Evolutionary conservation across 352 stramenopile genomes (phyloP).

Genomic region (Phytophthora quininea): DNA sequence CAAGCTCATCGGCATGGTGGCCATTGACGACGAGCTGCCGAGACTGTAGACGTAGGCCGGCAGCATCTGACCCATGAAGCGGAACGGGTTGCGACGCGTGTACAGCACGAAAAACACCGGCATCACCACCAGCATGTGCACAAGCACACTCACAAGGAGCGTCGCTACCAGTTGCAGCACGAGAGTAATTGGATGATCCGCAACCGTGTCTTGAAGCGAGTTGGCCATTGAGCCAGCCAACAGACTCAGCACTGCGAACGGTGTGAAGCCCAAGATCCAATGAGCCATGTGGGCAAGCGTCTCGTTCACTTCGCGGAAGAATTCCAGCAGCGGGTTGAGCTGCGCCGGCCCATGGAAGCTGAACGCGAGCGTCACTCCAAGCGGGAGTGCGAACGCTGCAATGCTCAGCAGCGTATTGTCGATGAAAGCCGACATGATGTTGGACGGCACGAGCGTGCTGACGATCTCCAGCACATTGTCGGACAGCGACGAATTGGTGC

Average conservation of each 20-base stretch:
- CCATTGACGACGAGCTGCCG: slow-evolving; percentile 80
- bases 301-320: slow-evolving; percentile 81
- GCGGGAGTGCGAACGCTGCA: slow-evolving; percentile 70
- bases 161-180: slow-evolving; percentile 54
- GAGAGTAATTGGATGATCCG: slow-evolving; percentile 48
- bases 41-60: slow-evolving; percentile 75
- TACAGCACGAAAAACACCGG: slow-evolving; percentile 62
- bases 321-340: slow-evolving; percentile 80
- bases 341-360: slow-evolving; percentile 75
- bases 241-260: slow-evolving; percentile 72
- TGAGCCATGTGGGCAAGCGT: slow-evolving; percentile 79
- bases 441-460: slow-evolving; percentile 66
- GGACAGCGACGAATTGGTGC: slow-evolving; percentile 52
- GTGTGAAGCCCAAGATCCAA: slow-evolving; percentile 78
- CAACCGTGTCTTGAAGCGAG: slow-evolving; percentile 43
- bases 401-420: slow-evolving; percentile 71
- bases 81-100: slow-evolving; percentile 72
- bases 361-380: slow-evolving; percentile 64
- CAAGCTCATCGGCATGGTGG: slow-evolving; percentile 65
- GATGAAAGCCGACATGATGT: slow-evolving; percentile 78
- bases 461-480: slow-evolving; percentile 72
- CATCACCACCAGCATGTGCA: slow-evolving; percentile 74
- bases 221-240: slow-evolving; percentile 66
- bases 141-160: slow-evolving; percentile 45
- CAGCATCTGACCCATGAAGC: slow-evolving; percentile 71